Conservation (phyloP, 495 filamentous ascomycete species). For the Aspergillus diversus region DNA sequence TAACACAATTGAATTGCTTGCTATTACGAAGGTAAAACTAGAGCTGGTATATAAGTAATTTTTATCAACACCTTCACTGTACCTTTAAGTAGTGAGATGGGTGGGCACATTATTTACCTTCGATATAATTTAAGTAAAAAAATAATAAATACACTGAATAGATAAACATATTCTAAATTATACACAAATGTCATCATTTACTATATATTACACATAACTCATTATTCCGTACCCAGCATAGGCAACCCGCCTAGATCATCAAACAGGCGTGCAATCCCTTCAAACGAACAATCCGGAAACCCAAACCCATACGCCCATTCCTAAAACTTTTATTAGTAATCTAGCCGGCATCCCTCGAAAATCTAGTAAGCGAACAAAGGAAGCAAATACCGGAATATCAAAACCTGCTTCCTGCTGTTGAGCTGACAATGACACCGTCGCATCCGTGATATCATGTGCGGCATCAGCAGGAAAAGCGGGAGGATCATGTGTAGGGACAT, state of each 20-base stretch:
- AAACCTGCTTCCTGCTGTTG: conserved; percentile 22
- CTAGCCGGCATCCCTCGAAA: not conserved
- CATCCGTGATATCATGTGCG: not conserved
- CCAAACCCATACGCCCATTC: conserved; percentile 49
- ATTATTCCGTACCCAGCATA: conserved; percentile 30
- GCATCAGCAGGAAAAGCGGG: not conserved
- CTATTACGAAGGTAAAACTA: too few relatives aligned
- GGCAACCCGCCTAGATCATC: conserved; percentile 42
- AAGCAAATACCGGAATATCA: conserved; percentile 36
- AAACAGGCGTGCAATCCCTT: conserved; percentile 44
- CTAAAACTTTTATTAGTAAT: conserved; percentile 10
- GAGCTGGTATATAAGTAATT: too few relatives aligned
- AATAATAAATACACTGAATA: too few relatives aligned
- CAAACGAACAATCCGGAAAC: conserved; percentile 47
- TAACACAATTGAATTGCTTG: too few relatives aligned
- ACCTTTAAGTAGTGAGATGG: too few relatives aligned
- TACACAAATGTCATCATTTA: not conserved
- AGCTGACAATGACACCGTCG: not conserved
- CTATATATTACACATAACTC: not conserved
- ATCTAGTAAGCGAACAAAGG: not conserved
- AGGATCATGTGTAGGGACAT: not conserved
- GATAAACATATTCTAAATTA: too few relatives aligned
- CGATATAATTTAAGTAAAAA: too few relatives aligned
- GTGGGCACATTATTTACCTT: too few relatives aligned
- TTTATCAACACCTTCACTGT: too few relatives aligned